Evolutionary conservation across 192 early-diverging fungal species (phyloP), one percentile per base, ranked within the genome.

Genomic region (Funneliformis geosporum): DNA sequence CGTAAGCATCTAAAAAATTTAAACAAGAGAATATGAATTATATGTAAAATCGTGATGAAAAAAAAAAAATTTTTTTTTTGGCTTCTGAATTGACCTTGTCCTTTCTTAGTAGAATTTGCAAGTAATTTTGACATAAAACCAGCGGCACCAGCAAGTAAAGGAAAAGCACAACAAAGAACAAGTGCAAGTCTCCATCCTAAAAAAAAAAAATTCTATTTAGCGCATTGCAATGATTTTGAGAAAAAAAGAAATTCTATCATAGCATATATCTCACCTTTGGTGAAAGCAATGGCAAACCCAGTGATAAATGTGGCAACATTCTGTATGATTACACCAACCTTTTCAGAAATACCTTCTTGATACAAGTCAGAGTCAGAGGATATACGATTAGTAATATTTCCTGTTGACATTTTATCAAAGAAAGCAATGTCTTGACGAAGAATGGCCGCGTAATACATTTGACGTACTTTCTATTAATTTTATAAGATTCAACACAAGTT

Each of bases 291-390:
- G 9, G 93, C 82, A 71, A 95, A 90, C 44, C 93, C 94, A 14
- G 90, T 79, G 69, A 95, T 75, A 71, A 96, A 97, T 7, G 89
- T 90, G 23, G 90, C 84, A 23, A 88, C 61, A 46, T 87, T 87
- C 80, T 89, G 86, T 43, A 96, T 72, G 43, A 93, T 85, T 55
- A 94, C 83, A 78, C 93, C 91, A 59, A 95, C 87, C 80, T 97
- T 98, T 67, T 96, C 95, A 28, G 89, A 88, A 23, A 95, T 92
- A 60, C 95, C 96, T 76, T 97, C 97, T 84, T 97, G 94, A 55
- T 96, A 89, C 72, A 96, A 67, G 14, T 65, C 62, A 27, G 83
- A 5, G 86, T 87, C 44, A 83, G 84, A 69, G 0, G 74, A n/a
- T 18, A 75, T 75, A 62, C 74, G 74, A 59, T 92, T 94, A 0